Base-by-base conservation (phyloP, 2,329 filamentous ascomycete genomes). In the Talaromyces albobiverticillius region DNA sequence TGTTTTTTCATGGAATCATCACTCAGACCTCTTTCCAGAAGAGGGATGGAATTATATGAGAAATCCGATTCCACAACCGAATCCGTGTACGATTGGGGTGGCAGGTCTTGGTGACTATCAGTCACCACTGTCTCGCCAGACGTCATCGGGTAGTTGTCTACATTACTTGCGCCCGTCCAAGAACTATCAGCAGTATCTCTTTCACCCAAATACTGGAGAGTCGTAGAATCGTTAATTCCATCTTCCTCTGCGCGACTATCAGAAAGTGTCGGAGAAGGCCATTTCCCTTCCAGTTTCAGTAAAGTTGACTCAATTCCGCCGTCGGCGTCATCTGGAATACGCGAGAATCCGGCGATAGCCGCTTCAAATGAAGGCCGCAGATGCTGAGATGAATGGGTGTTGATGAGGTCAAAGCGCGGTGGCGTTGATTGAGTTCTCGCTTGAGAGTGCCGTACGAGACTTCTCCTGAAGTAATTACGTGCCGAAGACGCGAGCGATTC, bases 281-380 rank as follows among this genome's bases (percentile, higher is more conserved):
- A 94, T 61, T 84, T 93, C 9, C 94, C 94, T 74, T 99, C 94
- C 0, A 99, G 79, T 65, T 97, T 99, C 62, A 92, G 74, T 48
- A 99, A 71, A 0, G 94, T 90, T n/a, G 92, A 91, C 66, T 97
- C 94, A 23, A 97, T 86, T 11, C 93, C 93, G 6, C 90, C 90
- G 65, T 95, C 89, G 43, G 87, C 86, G 57, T 95, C 90, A 65
- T 96, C 92, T 0, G 93, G 90, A 23, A 97, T 89, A 53, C 89
- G 86, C 2, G 92, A 90, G 51, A 99, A 82, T 62, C 89, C 89
- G 56, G 92, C 86, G 1, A 95, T 90, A 63, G 95, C 91, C 2
- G 82, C 87, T 69, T 97, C 90, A 62, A 97, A 96, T 0, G 92
- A 96, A 1, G 81, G 79, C 42, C 82, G 73, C 16, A 84, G 57